These are phyloP conservation scores for Xylaria sp. DNA, from an alignment of 2,329 filamentous ascomycete genomes.

Conservation along the genomic window DNA sequence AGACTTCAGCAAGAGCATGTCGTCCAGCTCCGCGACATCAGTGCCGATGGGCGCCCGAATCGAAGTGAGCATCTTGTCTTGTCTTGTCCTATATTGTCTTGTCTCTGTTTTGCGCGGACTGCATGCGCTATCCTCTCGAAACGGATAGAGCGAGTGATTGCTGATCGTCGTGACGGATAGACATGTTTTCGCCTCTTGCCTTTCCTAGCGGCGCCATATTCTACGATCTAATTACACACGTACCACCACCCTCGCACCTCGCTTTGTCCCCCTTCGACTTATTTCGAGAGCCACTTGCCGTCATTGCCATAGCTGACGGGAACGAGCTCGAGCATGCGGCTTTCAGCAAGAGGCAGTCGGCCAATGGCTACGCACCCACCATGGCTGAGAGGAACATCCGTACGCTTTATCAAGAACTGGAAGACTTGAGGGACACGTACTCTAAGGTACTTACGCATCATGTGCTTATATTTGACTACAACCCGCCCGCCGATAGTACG, in stretches of 20 bases:
- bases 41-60: constrained; percentile 83
- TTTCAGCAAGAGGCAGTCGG: constrained; percentile 66
- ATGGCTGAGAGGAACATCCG: constrained; percentile 68
- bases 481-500: constrained; percentile 58
- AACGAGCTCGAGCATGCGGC: constrained; percentile 69
- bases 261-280: constrained; percentile 89
- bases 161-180: constrained; percentile 59
- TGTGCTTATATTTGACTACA: constrained; percentile 82
- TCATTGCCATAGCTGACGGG: constrained; percentile 88
- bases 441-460: constrained; percentile 82
- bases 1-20: constrained; percentile 83
- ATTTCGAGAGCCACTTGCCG: constrained; percentile 83
- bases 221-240: constrained; percentile 85
- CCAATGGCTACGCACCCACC: constrained; percentile 61
- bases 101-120: neutral
- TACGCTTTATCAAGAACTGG: constrained; percentile 73
- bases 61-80: constrained; percentile 69
- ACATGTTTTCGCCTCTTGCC: constrained; percentile 92
- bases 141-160: neutral
- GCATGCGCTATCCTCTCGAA: neutral
- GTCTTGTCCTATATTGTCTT: neutral
- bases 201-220: constrained; percentile 88
- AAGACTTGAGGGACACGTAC: constrained; percentile 76
- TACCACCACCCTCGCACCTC: constrained; percentile 81
- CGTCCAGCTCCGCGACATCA: constrained; percentile 87